Conservation (phyloP, 2,329 filamentous ascomycete genomes). For the Hortaea werneckii region DNA sequence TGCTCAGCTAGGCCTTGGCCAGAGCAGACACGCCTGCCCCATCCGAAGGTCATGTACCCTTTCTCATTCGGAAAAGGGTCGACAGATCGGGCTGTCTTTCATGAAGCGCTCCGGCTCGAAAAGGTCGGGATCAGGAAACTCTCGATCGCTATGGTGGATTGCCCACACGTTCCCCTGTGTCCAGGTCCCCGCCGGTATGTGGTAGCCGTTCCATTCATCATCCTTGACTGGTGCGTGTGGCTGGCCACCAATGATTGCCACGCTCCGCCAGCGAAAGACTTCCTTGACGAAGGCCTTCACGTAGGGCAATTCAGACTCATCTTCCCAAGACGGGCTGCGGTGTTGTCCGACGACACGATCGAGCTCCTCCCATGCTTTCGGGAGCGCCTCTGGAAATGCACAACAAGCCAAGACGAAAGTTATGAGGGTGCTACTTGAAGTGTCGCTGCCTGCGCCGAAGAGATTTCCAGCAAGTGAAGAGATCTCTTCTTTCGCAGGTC, state of each 20-base stretch:
- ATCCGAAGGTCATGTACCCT: constrained; percentile 47
- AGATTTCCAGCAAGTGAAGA: constrained; percentile 36
- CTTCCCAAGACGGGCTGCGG: constrained; percentile 24
- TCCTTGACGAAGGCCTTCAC: constrained; percentile 67
- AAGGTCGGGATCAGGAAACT: constrained; percentile 40
- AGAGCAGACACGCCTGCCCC: constrained; percentile 45
- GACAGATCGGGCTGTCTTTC: constrained; percentile 26
- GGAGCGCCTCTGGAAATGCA: constrained; percentile 35
- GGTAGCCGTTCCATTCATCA: constrained; percentile 18
- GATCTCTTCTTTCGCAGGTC: constrained; percentile 30
- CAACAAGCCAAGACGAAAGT: constrained; percentile 41
- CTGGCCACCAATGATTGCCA: constrained; percentile 66
- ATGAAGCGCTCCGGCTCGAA: constrained; percentile 38
- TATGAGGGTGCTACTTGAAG: constrained; percentile 39
- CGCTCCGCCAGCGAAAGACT: constrained; percentile 62
- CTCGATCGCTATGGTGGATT: constrained; percentile 39
- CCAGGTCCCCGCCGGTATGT: constrained; percentile 17
- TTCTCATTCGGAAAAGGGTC: constrained; percentile 31
- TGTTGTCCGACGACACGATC: constrained; percentile 25
- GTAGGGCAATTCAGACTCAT: constrained; percentile 62
- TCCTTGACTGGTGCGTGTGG: constrained; percentile 22
- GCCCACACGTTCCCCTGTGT: constrained; percentile 20
- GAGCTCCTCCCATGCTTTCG: constrained; percentile 25
- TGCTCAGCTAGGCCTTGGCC: constrained; percentile 49
- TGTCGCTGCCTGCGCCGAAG: constrained; percentile 43